A percentile compares a stretch with the other conserved stretches of the same genome.
These are phyloP conservation scores for Yarrowia yakushimensis DNA, from an alignment of 805 yeast species.

Conservation along the genomic window DNA sequence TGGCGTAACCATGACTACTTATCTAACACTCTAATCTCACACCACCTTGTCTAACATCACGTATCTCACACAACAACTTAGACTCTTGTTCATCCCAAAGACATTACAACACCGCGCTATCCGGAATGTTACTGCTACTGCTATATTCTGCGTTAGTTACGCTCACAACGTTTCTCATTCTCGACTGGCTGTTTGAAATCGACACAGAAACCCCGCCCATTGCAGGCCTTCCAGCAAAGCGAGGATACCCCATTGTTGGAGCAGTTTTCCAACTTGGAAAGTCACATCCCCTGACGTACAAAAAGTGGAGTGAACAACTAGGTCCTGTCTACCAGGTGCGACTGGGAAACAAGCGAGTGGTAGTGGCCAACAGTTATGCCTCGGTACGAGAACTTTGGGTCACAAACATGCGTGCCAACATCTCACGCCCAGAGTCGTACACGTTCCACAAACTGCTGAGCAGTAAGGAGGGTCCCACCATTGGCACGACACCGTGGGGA, in stretches of 20 bases:
- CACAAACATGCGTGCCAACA: slow-evolving; percentile 48
- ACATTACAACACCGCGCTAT: not conserved
- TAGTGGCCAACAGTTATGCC: slow-evolving; percentile 64
- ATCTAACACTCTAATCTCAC: not conserved
- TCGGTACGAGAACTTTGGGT: slow-evolving; percentile 56
- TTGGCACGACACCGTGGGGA: slow-evolving; percentile 46
- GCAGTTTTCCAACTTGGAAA: slow-evolving; percentile 44
- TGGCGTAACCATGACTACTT: not conserved
- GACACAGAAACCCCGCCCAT: slow-evolving; percentile 28
- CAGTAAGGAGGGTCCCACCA: slow-evolving; percentile 45
- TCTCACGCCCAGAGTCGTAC: slow-evolving; percentile 62
- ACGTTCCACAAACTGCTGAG: slow-evolving; percentile 63
- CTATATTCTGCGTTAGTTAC: not conserved
- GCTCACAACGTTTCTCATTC: not conserved
- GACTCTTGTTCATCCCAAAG: not conserved
- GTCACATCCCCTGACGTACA: slow-evolving; percentile 51
- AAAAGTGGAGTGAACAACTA: slow-evolving; percentile 45
- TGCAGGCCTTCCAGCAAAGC: slow-evolving; percentile 44
- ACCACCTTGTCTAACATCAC: not conserved
- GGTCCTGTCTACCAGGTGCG: slow-evolving; percentile 56
- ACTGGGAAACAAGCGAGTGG: slow-evolving; percentile 53
- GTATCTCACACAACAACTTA: not conserved
- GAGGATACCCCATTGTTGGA: slow-evolving; percentile 53
- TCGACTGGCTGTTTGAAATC: slow-evolving; percentile 27
- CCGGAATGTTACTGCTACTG: slow-evolving; percentile 2